phyloP scores from a whole-genome alignment of 1,284 basidiomycete genomes.

The Ceratobasidium sp. region DNA sequence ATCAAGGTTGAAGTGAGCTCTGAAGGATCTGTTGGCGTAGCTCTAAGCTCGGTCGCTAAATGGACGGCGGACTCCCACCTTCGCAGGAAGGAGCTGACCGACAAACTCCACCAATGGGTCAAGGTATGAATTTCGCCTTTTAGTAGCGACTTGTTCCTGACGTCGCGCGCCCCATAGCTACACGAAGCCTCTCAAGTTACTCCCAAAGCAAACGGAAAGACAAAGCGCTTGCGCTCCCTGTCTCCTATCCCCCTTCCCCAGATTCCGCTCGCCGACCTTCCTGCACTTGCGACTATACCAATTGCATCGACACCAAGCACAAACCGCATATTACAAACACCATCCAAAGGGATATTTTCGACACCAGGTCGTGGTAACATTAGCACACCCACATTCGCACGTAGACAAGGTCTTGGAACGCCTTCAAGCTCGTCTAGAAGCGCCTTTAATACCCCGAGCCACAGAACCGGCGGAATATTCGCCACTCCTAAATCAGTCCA shows the following conservation, averaged over 20 bases:
- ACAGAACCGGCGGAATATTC: constrained; percentile 22
- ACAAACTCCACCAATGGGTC: constrained; percentile 68
- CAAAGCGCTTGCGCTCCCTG: constrained; percentile 38
- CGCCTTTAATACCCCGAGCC: constrained; percentile 20
- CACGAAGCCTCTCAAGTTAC: constrained; percentile 51
- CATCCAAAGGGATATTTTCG: constrained; percentile 54
- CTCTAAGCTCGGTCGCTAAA: constrained; percentile 82
- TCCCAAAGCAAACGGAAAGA: constrained; percentile 31
- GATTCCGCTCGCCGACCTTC: constrained; percentile 69
- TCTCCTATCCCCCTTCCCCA: constrained; percentile 54
- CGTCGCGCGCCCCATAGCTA: constrained; percentile 52
- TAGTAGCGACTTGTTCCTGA: neutral
- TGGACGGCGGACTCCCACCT: constrained; percentile 74
- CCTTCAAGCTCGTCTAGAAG: constrained; percentile 30
- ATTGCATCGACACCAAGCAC: constrained; percentile 48
- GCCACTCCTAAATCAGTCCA: constrained; percentile 28
- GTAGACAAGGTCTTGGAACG: constrained; percentile 9
- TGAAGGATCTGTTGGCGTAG: constrained; percentile 75
- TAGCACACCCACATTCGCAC: constrained; percentile 14
- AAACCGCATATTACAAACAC: constrained; percentile 53
- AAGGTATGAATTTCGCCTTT: constrained; percentile 54
- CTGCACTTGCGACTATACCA: constrained; percentile 56
- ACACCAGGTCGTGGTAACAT: constrained; percentile 8
- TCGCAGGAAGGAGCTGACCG: constrained; percentile 62
- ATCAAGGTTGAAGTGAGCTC: constrained; percentile 75